Base-by-base conservation (phyloP, 1,284 basidiomycete species). In the Microbotryum silenes-acaulis region DNA sequence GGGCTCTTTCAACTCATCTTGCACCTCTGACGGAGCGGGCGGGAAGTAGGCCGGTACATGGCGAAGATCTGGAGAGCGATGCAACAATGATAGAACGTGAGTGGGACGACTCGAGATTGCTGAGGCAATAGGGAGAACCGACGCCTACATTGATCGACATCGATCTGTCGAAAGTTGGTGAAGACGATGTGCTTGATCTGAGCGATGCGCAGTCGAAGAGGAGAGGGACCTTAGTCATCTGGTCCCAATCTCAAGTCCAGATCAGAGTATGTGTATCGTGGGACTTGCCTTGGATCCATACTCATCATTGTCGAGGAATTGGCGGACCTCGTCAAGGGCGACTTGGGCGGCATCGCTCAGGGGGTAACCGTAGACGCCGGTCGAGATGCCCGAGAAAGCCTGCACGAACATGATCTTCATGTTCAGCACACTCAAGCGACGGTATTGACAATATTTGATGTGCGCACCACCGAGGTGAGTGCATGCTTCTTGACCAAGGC, bases 311-410 rank as follows among this genome's bases (percentile, higher is more conserved):
- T 87, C 85, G 47, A 85, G 74, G 63, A 84, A 84, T 46, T 78
- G 74, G 54, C 87, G 78, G 16, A 81, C 81, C 29, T 81, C 78
- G 31, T 80, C 76, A 56, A 90, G 74, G 1, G 88, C 88, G 52
- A 89, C 79, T 29, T 81, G 79, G 0, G 88, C 85, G 0, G 89
- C 89, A 65, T 82, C 82, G 51, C 76, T 74, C 47, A 89, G 82
- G 1, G 89, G 88, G 74, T 89, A 91, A 0, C 85, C 81, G 66
- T 88, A 91, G 46, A 89, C 77, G 0, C 88, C 89, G 0, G 88
- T 89, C 6, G 87, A 89, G 59, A 91, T 83, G 1, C 83, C 86
- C 12, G 85, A 85, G 67, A 91, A 89, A 2, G 87, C 88, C 86
- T 57, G 56, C 5, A 10, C 29, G 29, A 25, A 14, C 10, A 29